Evolutionary conservation across 306 rosid species (phyloP).

Genomic region (Quillaja saponaria): DNA sequence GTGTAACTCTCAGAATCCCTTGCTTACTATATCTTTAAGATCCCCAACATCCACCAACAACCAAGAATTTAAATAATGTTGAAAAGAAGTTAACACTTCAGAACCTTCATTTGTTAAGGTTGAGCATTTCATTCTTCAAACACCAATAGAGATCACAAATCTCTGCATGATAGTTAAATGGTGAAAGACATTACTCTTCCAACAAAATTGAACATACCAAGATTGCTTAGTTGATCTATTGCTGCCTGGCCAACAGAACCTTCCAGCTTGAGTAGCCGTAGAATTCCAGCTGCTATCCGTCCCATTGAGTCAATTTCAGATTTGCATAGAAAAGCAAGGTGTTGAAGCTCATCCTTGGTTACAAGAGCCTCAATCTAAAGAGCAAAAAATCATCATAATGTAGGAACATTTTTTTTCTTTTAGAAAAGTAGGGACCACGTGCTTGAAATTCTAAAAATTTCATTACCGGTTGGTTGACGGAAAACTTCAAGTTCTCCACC

Average conservation of each 20-base stretch:
- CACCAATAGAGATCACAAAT: background rate
- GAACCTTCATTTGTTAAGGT: too few relatives aligned
- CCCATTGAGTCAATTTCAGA: conserved; percentile 95
- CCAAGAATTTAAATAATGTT: background rate
- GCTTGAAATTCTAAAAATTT: conserved; percentile 21
- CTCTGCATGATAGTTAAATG: too few relatives aligned
- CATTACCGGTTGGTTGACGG: conserved; percentile 79
- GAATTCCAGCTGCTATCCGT: conserved; percentile 82
- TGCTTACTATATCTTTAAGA: conserved; percentile 17
- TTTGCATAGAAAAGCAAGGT: conserved; percentile 80
- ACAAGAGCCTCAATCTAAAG: conserved; percentile 82
- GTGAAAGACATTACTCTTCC: too few relatives aligned
- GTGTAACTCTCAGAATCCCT: background rate
- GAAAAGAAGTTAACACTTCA: too few relatives aligned
- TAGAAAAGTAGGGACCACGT: conserved; percentile 7
- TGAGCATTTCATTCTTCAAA: too few relatives aligned
- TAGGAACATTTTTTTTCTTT: background rate
- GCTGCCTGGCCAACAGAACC: conserved; percentile 83
- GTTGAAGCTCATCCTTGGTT: conserved; percentile 91
- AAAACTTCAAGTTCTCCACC: conserved; percentile 82
- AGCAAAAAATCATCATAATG: conserved; percentile 29
- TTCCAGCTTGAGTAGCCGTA: conserved; percentile 82
- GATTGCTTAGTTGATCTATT: conserved; percentile 76
- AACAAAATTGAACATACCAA: conserved; percentile 54
- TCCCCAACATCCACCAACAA: conserved; percentile 1